Evolutionary conservation across 768 basidiomycete genomes (phyloP), one percentile per base, ranked within the genome.

Genomic region (Saitozyma podzolica): DNA sequence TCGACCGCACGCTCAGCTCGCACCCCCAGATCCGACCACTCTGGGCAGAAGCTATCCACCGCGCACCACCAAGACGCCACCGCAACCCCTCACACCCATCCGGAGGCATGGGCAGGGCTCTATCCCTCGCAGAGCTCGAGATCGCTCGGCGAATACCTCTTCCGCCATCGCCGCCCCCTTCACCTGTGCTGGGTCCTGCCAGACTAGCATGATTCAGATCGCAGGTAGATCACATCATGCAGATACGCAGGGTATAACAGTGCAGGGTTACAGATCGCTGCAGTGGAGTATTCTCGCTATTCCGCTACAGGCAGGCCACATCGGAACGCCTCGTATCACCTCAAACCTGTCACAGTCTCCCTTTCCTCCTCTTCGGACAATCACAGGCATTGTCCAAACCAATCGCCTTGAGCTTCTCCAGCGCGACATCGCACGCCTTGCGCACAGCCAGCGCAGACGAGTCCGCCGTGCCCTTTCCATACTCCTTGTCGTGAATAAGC

Each of bases 131-230:
- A 6, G 50, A 64, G 6, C 50, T 69, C 4, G 54, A 59, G 37
- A 5, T 62, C 20, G 74, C 74, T 16, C 52, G 56, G 8, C 13
- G 50, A 8, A 67, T 73, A 19, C 71, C 74, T 9, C 51, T 75
- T 19, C 74, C 74, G 4, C 66, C 60, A 42, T 74, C 60, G 20
- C 60, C 54, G 16, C 60, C 60, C 4, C 47, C 54, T 40, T 55
- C 60, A 1, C 60, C 60, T 45, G 20, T 37, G 9, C 47, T 40
- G 1, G 29, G 47, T 14, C 53, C 54, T 47, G 13, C 17, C 37
- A 16, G 40, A 6, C 37, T n/a, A 7, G 47, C 10, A 39, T 16
- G 10, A 9, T 45, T 48, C 6, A 5, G 29, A 50, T 50, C 9
- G 9, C 49, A n/a, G 17, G 49, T 50, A 9, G 29, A 29, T 29